phyloP scores from a whole-genome alignment of 2,329 filamentous ascomycete species.

The Apiospora rasikravindrae region DNA sequence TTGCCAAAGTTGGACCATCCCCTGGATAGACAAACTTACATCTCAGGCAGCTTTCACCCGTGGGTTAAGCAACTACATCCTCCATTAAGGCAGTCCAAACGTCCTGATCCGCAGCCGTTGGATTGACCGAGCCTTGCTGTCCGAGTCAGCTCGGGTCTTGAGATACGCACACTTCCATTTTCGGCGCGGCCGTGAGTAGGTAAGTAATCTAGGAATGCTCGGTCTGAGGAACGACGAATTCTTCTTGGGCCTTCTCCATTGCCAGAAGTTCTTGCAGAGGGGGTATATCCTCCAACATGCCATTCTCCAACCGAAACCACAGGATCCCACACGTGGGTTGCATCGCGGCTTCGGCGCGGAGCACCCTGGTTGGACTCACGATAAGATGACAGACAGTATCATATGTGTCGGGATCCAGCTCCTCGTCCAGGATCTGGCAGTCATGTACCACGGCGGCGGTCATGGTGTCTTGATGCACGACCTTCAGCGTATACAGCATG shows the following conservation, averaged over 20 bases:
- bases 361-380: slow-evolving; percentile 40
- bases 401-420: slow-evolving; percentile 40
- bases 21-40: too few species aligned
- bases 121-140: too few species aligned
- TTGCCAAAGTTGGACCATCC: too few species aligned
- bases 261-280: slow-evolving; percentile 28
- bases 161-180: too few species aligned
- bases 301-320: slow-evolving; percentile 42
- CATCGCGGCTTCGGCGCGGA: slow-evolving; percentile 34
- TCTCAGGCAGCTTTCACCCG: too few species aligned
- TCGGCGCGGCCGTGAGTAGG: too few species aligned
- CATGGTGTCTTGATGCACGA: slow-evolving; percentile 33
- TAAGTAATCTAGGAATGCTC: too few species aligned
- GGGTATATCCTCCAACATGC: slow-evolving; percentile 44
- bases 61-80: too few species aligned
- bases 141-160: too few species aligned
- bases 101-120: too few species aligned
- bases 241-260: not conserved
- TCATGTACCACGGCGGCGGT: slow-evolving; percentile 45
- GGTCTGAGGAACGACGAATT: too few species aligned
- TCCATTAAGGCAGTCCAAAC: too few species aligned
- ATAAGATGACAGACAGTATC: slow-evolving; percentile 49
- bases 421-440: slow-evolving; percentile 46
- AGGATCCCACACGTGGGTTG: slow-evolving; percentile 44
- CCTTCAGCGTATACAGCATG: slow-evolving; percentile 42